Conservation (phyloP, 768 basidiomycete genomes). For the Boletus reticulatus region DNA sequence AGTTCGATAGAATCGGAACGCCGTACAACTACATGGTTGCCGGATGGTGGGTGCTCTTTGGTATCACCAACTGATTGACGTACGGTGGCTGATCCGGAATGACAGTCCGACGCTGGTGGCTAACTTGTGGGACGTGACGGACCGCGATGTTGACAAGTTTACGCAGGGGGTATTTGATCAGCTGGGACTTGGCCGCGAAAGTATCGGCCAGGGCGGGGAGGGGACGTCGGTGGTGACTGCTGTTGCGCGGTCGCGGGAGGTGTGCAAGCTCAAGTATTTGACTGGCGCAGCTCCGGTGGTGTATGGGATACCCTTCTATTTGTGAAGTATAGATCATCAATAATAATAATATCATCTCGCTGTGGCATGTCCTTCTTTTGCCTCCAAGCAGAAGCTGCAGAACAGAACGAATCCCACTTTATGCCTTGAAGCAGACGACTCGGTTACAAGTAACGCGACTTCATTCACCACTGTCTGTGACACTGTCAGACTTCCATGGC, state of each 20-base stretch:
- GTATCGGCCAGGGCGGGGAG: constrained; percentile 12
- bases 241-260: constrained; percentile 73
- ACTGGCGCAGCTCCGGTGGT: constrained; percentile 95
- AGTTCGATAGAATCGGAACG: constrained; percentile 89
- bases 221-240: constrained; percentile 64
- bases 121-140: constrained; percentile 98
- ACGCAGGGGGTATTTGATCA: constrained; percentile 80
- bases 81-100: not conserved
- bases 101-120: constrained; percentile 87
- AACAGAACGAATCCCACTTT: too few relatives aligned
- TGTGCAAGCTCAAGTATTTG: constrained; percentile 88
- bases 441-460: too few relatives aligned
- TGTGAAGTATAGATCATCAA: constrained; percentile 34
- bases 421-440: too few relatives aligned
- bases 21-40: constrained; percentile 96
- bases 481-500: too few relatives aligned
- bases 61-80: not conserved
- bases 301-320: constrained; percentile 93
- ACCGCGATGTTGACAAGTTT: constrained; percentile 94
- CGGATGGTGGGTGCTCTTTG: constrained; percentile 72
- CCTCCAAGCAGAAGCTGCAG: too few relatives aligned
- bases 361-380: too few relatives aligned
- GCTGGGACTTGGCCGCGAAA: constrained; percentile 47
- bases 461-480: too few relatives aligned
- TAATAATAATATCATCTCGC: too few relatives aligned